These are phyloP conservation scores for Plasmodium malariae DNA, from an alignment of 169 alveolate species.

Conservation along the genomic window DNA sequence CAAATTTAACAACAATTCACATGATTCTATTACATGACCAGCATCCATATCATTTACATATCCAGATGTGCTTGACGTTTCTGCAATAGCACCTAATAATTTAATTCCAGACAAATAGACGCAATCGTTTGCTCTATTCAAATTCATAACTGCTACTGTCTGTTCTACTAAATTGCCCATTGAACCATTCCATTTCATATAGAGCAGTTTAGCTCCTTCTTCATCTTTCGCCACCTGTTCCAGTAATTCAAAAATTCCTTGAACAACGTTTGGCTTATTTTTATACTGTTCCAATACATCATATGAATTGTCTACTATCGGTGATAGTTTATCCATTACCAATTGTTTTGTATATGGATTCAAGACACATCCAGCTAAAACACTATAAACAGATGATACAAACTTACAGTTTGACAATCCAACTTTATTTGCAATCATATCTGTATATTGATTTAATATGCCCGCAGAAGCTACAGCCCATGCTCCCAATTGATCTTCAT, in stretches of 20 bases:
- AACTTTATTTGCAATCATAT: constrained; percentile 83
- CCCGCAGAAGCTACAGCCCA: constrained; percentile 94
- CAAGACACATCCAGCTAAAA: constrained; percentile 87
- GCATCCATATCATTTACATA: constrained; percentile 50
- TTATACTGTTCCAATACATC: constrained; percentile 81
- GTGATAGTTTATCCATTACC: constrained; percentile 79
- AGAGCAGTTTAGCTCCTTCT: constrained; percentile 80
- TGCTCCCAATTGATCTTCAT: constrained; percentile 93
- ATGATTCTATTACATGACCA: constrained; percentile 30
- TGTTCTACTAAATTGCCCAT: constrained; percentile 58
- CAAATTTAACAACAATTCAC: constrained; percentile 49
- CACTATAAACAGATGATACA: constrained; percentile 86
- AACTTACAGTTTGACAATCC: constrained; percentile 84
- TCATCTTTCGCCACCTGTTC: constrained; percentile 86
- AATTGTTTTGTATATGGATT: constrained; percentile 86
- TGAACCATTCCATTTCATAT: constrained; percentile 46
- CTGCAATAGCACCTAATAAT: constrained; percentile 48
- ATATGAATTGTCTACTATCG: constrained; percentile 78
- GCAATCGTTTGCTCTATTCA: constrained; percentile 56
- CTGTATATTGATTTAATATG: constrained; percentile 86
- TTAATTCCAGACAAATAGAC: constrained; percentile 52
- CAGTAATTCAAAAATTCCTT: constrained; percentile 82
- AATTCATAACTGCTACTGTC: constrained; percentile 46
- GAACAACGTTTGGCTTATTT: constrained; percentile 83
- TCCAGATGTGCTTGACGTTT: constrained; percentile 53